A percentile compares a stretch with the other conserved stretches of the same genome.
phyloP scores from a whole-genome alignment of 2,329 filamentous ascomycete genomes.

The Penicillium rolfsii region DNA sequence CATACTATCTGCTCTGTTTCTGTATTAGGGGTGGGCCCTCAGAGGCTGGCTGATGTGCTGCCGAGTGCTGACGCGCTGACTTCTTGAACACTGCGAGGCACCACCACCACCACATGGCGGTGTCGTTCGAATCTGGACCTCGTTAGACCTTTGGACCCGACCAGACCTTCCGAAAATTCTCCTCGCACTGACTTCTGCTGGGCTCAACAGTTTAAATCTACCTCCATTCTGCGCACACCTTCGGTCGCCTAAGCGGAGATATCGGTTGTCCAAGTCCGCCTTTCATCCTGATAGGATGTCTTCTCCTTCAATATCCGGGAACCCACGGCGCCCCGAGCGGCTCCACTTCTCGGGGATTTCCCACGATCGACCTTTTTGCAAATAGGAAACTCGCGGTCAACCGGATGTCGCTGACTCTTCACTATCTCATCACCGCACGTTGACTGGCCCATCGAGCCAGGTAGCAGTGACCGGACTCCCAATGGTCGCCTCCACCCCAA shows the following conservation, averaged over 20 bases:
- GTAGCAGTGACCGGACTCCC: not conserved
- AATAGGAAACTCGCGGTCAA: conserved; percentile 12
- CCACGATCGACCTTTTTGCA: conserved; percentile 11
- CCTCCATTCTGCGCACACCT: not conserved
- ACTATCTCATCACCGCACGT: not conserved
- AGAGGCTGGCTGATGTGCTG: not conserved
- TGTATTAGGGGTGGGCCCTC: not conserved
- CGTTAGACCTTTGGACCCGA: not conserved
- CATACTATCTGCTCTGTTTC: not conserved
- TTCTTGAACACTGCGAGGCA: conserved; percentile 4
- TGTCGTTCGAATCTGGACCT: conserved; percentile 1
- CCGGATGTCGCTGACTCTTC: conserved; percentile 3
- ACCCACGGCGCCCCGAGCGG: conserved; percentile 8
- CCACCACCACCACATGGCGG: not conserved
- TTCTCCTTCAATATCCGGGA: not conserved
- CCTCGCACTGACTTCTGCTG: not conserved
- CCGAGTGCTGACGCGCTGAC: conserved; percentile 4
- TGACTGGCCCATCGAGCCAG: conserved; percentile 1
- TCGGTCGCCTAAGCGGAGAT: not conserved
- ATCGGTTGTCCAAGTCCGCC: not conserved
- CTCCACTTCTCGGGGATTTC: conserved; percentile 22
- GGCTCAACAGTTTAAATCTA: not conserved
- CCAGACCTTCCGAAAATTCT: not conserved
- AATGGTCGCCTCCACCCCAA: not conserved
- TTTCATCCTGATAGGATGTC: not conserved